Percentiles rank a stretch among this genome's conserved stretches.
phyloP scores from a whole-genome alignment of 352 stramenopile species.

The Globisporangium irregulare region DNA sequence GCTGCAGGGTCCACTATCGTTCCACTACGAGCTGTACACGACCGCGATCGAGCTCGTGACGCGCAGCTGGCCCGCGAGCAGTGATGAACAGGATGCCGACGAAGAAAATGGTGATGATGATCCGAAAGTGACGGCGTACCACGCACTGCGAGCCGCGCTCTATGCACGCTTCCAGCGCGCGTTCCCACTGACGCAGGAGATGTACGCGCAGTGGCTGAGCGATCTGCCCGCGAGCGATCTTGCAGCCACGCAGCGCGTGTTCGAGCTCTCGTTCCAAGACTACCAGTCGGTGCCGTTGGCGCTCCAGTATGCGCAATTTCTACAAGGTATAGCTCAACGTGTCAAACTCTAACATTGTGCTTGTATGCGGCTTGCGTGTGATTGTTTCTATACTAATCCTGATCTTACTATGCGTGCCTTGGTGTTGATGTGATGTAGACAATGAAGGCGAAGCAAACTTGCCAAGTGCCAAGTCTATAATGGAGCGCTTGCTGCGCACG shows the following conservation, averaged over 20 bases:
- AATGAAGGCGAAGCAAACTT: conserved; percentile 14
- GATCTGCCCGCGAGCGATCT: conserved; percentile 24
- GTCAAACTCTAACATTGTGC: not conserved
- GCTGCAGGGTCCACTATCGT: conserved; percentile 12
- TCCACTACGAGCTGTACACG: conserved; percentile 40
- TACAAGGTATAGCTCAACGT: conserved; percentile 23
- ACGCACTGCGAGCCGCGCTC: conserved; percentile 28
- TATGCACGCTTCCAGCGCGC: conserved; percentile 45
- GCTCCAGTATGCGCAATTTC: conserved; percentile 34
- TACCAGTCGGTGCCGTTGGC: conserved; percentile 59
- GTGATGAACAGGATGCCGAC: conserved; percentile 6
- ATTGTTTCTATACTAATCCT: not conserved
- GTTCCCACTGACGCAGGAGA: conserved; percentile 54
- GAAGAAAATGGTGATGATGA: not conserved
- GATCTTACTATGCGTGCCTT: not conserved
- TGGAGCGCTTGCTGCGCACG: conserved; percentile 31
- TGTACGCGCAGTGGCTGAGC: conserved; percentile 56
- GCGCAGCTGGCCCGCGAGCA: conserved; percentile 25
- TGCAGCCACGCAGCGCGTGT: conserved; percentile 29
- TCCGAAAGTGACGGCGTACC: conserved; percentile 17
- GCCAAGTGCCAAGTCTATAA: conserved; percentile 16
- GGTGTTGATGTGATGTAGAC: not conserved
- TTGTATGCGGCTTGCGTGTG: not conserved
- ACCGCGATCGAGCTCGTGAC: conserved; percentile 32
- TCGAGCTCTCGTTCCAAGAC: conserved; percentile 35